Base-by-base conservation (phyloP, 768 basidiomycete genomes). In the Boletellus sp. region DNA sequence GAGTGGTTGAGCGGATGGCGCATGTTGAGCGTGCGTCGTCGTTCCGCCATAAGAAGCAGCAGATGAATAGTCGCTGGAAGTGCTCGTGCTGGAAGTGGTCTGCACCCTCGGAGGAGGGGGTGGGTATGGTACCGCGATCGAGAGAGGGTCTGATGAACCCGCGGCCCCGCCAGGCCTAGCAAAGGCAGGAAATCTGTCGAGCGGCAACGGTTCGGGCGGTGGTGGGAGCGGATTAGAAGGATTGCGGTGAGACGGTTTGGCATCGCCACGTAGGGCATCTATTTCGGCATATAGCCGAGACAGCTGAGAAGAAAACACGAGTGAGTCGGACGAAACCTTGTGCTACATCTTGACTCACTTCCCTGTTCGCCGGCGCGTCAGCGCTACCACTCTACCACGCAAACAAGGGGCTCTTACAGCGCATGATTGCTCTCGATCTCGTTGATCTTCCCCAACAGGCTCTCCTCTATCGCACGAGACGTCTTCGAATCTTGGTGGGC, bases 161-260 rank as follows among this genome's bases (percentile, higher is more conserved):
- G 48, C 50, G 43, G 53, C 42, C 6, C 61, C 64, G 15, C 60
- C 65, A 9, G 69, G 62, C 52, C 72, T 70, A 16, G 70, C 67
- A 45, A 77, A 73, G 11, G 70, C 44, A 11, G 77, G 74, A 17
- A 78, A 66, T 35, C 70, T 67, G 22, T 77, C 74, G 10, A 75
- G 64, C 9, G 76, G 70, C 7, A 81, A 62, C 3, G 78, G 80
- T 48, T 77, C 73, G 12, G 81, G 81, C n/a, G 81, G 81, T 36
- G 69, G 63, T 20, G 81, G 81, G 17, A 83, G 72, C 4, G 81
- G 81, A 56, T 81, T 81, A 33, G 63, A 60, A 43, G 60, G 58
- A 50, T 70, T 65, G 43, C 57, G 67, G 55, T 57, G 67, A 37
- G 58, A 63, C 6, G 59, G 56, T 34, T 67, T 56, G 39, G 64